Evolutionary conservation across 495 filamentous ascomycete genomes (phyloP), one percentile per base, ranked within the genome.

Genomic region (Aspergillus heteromorphus): DNA sequence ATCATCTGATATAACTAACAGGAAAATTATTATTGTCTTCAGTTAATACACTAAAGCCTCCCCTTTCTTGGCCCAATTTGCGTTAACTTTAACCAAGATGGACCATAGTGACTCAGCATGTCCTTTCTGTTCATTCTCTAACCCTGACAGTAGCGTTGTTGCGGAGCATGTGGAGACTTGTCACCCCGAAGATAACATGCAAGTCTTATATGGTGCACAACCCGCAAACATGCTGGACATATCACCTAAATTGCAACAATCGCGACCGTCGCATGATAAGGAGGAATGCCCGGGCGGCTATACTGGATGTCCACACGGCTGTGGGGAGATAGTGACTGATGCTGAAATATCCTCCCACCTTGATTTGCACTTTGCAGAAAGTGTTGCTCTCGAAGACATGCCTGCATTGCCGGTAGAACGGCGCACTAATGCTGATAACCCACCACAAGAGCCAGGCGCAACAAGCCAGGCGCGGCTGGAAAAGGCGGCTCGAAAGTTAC

Each of bases 271-370:
- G 36, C 6, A 18, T n/a, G 8, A 13, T n/a, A 45, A 31, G 45
- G 69, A 79, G 21, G 51, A 67, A 18, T 59, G 74, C 7, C 43
- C 43, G 5, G 53, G 53, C 6, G 60, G 65, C 47, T 91, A 84
- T 58, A 74, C 83, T 40, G 74, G 83, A 45, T 96, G 92, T 59
- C 83, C 87, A 1, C 76, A 83, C 11, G 80, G 79, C n/a, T 95
- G 90, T 66, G 86, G 85, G 18, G 88, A 95, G 61, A 65, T 76
- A 16, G 68, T 92, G 41, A 69, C 79, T 25, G 65, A 79, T 13
- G 62, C 70, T 2, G 83, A 89, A 56, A 67, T 93, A 30, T 79
- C 87, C 20, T 81, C 77, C 30, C 91, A 95, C 65, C 68, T 91
- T 34, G 87, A 91, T 63, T 70, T 91, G 45, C 91, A 96, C 68